These are phyloP conservation scores for Monilinia vaccinii-corymbosi DNA, from an alignment of 2,329 filamentous ascomycete genomes.

Conservation along the genomic window DNA sequence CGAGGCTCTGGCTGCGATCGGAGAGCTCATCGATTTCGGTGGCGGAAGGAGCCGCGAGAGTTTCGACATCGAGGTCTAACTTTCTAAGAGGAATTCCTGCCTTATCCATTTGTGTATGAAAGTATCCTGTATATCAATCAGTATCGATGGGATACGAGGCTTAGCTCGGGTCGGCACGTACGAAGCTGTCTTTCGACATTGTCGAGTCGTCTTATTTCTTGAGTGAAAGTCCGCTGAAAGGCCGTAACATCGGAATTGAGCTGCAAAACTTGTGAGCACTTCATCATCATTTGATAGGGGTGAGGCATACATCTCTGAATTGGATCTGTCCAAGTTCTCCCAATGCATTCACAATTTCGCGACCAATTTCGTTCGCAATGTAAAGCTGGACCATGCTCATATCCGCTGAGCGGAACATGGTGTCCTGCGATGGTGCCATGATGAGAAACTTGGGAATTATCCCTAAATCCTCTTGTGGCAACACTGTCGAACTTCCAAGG, in stretches of 20 bases:
- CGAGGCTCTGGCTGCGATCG: conserved; percentile 84
- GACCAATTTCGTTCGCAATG: conserved; percentile 96
- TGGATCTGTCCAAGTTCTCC: conserved; percentile 95
- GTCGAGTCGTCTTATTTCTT: conserved; percentile 92
- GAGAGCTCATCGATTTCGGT: conserved; percentile 94
- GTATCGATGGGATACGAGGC: conserved; percentile 2
- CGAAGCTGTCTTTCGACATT: conserved; percentile 97
- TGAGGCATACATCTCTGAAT: conserved; percentile 73
- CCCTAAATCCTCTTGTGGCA: conserved; percentile 17
- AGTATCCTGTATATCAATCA: conserved; percentile 58
- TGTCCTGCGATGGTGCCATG: conserved; percentile 68
- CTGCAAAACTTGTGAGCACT: conserved; percentile 38
- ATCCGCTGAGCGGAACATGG: conserved; percentile 98
- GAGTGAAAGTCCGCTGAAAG: conserved; percentile 95
- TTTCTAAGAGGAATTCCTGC: conserved; percentile 76
- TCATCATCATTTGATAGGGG: neutral
- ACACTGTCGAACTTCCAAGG: conserved; percentile 12
- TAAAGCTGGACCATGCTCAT: conserved; percentile 99
- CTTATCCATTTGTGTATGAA: conserved; percentile 93
- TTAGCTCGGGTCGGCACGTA: conserved; percentile 40
- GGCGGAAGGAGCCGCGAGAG: conserved; percentile 77
- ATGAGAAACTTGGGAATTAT: conserved; percentile 16
- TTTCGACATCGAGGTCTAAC: conserved; percentile 82
- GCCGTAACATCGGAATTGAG: conserved; percentile 88
- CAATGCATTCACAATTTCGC: conserved; percentile 92